Evolutionary conservation across 176 grass and related monocot genomes (phyloP).

Genomic region (Oryza glaberrima): DNA sequence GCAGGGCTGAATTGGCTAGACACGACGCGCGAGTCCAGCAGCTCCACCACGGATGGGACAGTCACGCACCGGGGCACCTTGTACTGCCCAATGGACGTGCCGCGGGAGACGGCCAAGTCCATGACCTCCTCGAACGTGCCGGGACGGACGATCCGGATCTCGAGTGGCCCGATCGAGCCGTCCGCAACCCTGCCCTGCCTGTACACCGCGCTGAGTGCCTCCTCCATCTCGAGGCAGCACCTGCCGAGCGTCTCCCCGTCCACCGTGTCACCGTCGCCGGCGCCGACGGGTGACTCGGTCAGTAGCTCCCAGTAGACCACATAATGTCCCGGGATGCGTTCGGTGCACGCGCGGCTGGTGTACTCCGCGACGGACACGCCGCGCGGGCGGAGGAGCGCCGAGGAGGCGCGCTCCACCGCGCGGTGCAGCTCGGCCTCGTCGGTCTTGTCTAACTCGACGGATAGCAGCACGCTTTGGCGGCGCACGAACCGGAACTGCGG

Average conservation of each 20-base stretch:
- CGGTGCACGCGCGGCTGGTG: slow-evolving; percentile 69
- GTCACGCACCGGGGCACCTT: slow-evolving; percentile 73
- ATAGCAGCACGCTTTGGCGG: slow-evolving; percentile 28
- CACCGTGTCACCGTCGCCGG: neutral
- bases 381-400: neutral
- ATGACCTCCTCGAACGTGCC: slow-evolving; percentile 86
- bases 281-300: neutral
- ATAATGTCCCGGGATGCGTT: slow-evolving; percentile 71
- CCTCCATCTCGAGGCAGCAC: slow-evolving; percentile 75
- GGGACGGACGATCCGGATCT: slow-evolving; percentile 59
- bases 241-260: slow-evolving; percentile 25
- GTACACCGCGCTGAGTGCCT: slow-evolving; percentile 64
- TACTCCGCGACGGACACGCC: slow-evolving; percentile 61
- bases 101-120: slow-evolving; percentile 70
- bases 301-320: slow-evolving; percentile 79
- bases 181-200: slow-evolving; percentile 54
- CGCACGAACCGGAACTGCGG: slow-evolving; percentile 40
- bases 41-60: slow-evolving; percentile 67
- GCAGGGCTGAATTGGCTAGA: slow-evolving; percentile 61
- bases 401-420: slow-evolving; percentile 25
- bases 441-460: slow-evolving; percentile 37
- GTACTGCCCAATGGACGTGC: slow-evolving; percentile 85
- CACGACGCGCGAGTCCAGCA: slow-evolving; percentile 68
- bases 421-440: slow-evolving; percentile 45
- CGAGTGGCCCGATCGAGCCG: slow-evolving; percentile 61